Percentiles rank a stretch among this genome's conserved stretches.
Conservation (phyloP, 306 rosid species). For the Urtica urens region DNA sequence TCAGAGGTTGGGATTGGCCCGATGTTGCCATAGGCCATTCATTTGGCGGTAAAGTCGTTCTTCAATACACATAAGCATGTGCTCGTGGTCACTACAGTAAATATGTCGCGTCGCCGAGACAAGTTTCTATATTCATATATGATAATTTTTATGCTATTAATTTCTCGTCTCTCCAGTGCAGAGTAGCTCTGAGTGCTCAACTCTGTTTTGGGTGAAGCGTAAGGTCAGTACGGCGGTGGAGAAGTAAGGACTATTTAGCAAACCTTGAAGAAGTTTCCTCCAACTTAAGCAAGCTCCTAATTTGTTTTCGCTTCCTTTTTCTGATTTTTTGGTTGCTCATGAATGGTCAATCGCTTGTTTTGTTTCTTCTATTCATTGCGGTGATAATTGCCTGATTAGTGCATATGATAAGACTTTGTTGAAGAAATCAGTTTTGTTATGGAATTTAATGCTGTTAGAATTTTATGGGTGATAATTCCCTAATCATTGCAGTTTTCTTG, state of each 20-base stretch:
- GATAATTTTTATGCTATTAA: no score
- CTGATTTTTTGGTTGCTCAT: no score
- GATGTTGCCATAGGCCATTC: conserved; percentile 89
- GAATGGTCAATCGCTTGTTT: no score
- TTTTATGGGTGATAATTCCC: no score
- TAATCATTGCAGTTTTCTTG: no score
- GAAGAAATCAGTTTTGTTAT: no score
- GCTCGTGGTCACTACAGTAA: conserved; percentile 55
- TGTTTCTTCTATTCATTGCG: no score
- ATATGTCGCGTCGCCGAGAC: conserved; percentile 50
- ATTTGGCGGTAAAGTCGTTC: conserved; percentile 84
- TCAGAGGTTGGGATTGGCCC: conserved; percentile 79
- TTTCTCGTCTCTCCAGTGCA: conserved; percentile 38
- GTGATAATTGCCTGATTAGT: no score
- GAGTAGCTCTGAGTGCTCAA: conserved; percentile 92
- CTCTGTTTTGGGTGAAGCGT: conserved; percentile 69
- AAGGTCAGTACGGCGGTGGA: conserved; percentile 36
- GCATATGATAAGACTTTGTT: no score
- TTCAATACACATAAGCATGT: conserved; percentile 56
- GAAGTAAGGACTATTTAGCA: conserved; percentile 59
- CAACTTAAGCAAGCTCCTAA: conserved; percentile 35
- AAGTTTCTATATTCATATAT: no score
- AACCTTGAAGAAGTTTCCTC: conserved; percentile 66
- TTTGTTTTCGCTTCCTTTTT: conserved; percentile 11
- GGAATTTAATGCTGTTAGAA: no score